A percentile compares a stretch with the other conserved stretches of the same genome.
Evolutionary conservation across 2,329 filamentous ascomycete genomes (phyloP).

Genomic region (Colletotrichum australisinense): DNA sequence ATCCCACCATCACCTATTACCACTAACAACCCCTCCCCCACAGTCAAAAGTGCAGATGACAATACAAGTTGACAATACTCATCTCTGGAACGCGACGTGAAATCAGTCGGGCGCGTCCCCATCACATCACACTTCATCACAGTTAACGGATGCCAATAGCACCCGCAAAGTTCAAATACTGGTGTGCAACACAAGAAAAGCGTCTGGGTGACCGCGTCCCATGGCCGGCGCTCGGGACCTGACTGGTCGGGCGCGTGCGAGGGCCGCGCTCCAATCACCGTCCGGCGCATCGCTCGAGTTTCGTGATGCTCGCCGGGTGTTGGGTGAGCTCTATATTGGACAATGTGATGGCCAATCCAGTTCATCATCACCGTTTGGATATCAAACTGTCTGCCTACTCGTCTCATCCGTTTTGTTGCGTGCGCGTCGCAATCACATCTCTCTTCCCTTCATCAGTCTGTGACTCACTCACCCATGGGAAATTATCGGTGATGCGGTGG

Average conservation of each 20-base stretch:
- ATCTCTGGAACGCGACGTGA: neutral
- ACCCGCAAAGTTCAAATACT: neutral
- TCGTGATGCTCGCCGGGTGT: neutral
- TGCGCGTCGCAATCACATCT: neutral
- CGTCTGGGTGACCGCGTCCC: conserved; percentile 10
- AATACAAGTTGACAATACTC: neutral
- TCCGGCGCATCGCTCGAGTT: conserved; percentile 21
- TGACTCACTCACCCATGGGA: conserved; percentile 7
- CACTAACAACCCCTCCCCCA: neutral
- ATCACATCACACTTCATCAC: conserved; percentile 9
- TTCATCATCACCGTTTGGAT: neutral
- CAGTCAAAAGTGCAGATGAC: conserved; percentile 8
- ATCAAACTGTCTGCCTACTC: neutral
- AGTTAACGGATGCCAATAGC: neutral
- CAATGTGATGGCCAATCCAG: neutral
- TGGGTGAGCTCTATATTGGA: neutral
- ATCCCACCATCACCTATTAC: neutral
- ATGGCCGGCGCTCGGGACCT: conserved; percentile 27
- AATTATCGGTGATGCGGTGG: neutral
- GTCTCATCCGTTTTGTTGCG: neutral
- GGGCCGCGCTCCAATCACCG: conserved; percentile 31
- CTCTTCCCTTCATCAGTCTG: neutral
- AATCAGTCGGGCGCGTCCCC: neutral
- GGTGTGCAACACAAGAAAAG: neutral
- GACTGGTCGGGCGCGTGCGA: conserved; percentile 23